phyloP scores from a whole-genome alignment of 257 asterid species.

The Ilex aquifolium region DNA sequence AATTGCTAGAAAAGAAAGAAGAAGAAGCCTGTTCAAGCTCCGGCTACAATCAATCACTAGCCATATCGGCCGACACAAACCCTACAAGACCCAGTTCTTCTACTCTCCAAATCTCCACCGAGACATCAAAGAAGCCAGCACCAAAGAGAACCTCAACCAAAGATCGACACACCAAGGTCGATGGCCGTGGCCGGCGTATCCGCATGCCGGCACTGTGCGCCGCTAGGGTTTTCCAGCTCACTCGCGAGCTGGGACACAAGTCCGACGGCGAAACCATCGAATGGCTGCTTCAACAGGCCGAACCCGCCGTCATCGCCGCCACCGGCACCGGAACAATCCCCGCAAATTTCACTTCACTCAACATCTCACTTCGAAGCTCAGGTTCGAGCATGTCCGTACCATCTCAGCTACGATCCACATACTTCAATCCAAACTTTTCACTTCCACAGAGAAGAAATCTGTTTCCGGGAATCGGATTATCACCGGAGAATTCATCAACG shows the following conservation, averaged over 20 bases:
- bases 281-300: slow-evolving; percentile 96
- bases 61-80: slow-evolving; percentile 17
- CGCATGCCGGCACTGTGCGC: slow-evolving; percentile 97
- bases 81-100: slow-evolving; percentile 7
- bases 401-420: slow-evolving; percentile 72
- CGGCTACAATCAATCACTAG: slow-evolving; percentile 27
- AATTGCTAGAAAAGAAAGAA: slow-evolving; percentile 74
- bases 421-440: slow-evolving; percentile 55
- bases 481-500: slow-evolving; percentile 46
- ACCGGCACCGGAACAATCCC: slow-evolving; percentile 98
- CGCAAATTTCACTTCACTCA: slow-evolving; percentile 83
- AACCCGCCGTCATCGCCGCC: slow-evolving; percentile 89
- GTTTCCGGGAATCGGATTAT: slow-evolving; percentile 58
- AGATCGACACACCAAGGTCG: slow-evolving; percentile 90
- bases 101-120: slow-evolving; percentile 35
- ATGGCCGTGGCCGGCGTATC: slow-evolving; percentile 89
- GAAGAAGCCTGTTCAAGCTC: slow-evolving; percentile 33
- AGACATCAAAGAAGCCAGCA: slow-evolving; percentile 56
- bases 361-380: slow-evolving; percentile 82
- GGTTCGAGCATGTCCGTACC: slow-evolving; percentile 93
- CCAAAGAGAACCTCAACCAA: slow-evolving; percentile 79
- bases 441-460: slow-evolving; percentile 49
- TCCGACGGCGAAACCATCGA: slow-evolving; percentile 91
- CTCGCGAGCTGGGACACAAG: slow-evolving; percentile 90
- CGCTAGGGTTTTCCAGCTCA: slow-evolving; percentile 95